Evolutionary conservation across 2,329 filamentous ascomycete genomes (phyloP).

Genomic region (Xenosphaeropsis pyriputrescens): DNA sequence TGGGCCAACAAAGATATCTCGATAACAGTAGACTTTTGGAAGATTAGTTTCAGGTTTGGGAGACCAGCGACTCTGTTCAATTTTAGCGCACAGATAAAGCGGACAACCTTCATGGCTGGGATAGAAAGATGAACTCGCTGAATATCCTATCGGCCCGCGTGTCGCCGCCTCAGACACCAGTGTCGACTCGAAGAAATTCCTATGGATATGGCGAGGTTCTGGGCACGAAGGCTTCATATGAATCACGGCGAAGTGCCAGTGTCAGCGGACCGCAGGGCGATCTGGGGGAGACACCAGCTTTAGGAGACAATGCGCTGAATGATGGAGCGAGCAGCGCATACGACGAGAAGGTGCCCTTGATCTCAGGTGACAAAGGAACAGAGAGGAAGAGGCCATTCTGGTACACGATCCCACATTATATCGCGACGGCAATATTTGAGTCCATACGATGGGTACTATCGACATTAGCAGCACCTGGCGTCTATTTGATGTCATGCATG

Average conservation of each 20-base stretch:
- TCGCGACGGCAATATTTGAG: conserved; percentile 58
- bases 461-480: conserved; percentile 63
- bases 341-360: conserved; percentile 58
- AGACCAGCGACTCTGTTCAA: no score
- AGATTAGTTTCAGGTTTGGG: no score
- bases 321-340: conserved; percentile 6
- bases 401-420: conserved; percentile 42
- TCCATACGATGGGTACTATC: conserved; percentile 68
- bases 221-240: no score
- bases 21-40: no score
- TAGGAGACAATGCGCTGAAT: no score
- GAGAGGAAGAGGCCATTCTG: no score
- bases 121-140: conserved; percentile 79
- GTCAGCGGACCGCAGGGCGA: no score
- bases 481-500: conserved; percentile 72
- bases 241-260: conserved; percentile 14
- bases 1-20: no score
- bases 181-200: conserved; percentile 45
- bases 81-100: no score
- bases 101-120: conserved; percentile 30
- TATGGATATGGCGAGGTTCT: conserved; percentile 23
- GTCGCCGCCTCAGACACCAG: conserved; percentile 41
- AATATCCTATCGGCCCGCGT: conserved; percentile 85
- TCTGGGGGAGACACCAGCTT: no score
- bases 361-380: conserved; percentile 22